Percentiles rank a stretch among this genome's conserved stretches.
Conservation (phyloP, 2,329 filamentous ascomycete genomes). For the Pseudogymnoascus sp. region DNA sequence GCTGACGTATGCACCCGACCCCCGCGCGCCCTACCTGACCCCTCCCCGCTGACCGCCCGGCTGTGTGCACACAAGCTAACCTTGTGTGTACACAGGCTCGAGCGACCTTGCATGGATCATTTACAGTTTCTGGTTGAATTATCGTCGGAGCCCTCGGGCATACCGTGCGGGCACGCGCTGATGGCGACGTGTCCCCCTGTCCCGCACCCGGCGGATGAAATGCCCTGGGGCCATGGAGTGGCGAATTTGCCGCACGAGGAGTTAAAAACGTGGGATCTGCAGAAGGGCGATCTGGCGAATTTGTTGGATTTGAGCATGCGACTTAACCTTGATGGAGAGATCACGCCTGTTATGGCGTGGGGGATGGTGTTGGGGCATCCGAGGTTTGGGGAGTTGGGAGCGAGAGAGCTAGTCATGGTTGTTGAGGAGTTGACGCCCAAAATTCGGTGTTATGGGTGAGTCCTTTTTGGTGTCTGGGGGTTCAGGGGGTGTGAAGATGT, state of each 20-base stretch:
- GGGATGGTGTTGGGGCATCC: constrained; percentile 69
- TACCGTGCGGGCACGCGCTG: constrained; percentile 78
- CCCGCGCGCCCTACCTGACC: constrained; percentile 15
- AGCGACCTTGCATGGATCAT: constrained; percentile 89
- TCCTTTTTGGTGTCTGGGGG: constrained; percentile 20
- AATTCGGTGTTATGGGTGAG: constrained; percentile 86
- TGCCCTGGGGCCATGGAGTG: constrained; percentile 43
- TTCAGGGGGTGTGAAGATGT: neutral
- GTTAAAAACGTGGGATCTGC: constrained; percentile 67
- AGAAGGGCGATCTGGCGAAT: constrained; percentile 67
- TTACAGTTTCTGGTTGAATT: constrained; percentile 61
- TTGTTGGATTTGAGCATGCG: constrained; percentile 77
- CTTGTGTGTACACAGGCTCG: constrained; percentile 54
- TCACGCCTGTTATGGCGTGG: constrained; percentile 95
- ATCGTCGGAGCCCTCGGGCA: constrained; percentile 49
- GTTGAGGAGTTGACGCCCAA: constrained; percentile 69
- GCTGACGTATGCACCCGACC: constrained; percentile 64
- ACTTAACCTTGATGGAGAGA: constrained; percentile 77
- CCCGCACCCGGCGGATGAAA: constrained; percentile 32
- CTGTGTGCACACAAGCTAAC: constrained; percentile 33
- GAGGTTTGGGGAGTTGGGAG: constrained; percentile 55
- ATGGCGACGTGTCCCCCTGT: constrained; percentile 87
- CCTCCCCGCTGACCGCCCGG: neutral
- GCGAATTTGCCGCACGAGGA: constrained; percentile 8
- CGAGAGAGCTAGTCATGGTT: constrained; percentile 62